Evolutionary conservation across 805 yeast species (phyloP).

Genomic region (Hanseniaspora clermontiae): DNA sequence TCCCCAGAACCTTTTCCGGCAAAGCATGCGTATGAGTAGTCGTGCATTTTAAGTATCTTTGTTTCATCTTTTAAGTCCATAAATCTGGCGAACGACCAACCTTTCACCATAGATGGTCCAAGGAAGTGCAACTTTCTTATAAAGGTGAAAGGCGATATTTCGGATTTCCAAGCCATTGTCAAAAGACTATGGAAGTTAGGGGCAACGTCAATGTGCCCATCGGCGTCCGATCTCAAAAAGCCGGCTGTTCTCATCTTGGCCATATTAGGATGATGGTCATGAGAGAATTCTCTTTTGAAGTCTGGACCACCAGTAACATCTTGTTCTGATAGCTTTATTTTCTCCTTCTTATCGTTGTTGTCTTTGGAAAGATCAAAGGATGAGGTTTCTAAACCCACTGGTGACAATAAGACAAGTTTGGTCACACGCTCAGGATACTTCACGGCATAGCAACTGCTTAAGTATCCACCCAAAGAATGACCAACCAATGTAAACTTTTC

Average conservation of each 20-base stretch:
- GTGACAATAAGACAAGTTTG: conserved; percentile 47
- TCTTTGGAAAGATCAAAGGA: conserved; percentile 22
- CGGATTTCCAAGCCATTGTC: conserved; percentile 38
- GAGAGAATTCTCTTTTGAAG: conserved; percentile 22
- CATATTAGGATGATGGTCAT: background rate
- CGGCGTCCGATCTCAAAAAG: conserved; percentile 21
- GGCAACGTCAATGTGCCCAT: conserved; percentile 28
- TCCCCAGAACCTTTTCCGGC: conserved; percentile 52
- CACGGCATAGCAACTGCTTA: conserved; percentile 47
- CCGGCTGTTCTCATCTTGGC: conserved; percentile 16
- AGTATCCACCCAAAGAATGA: conserved; percentile 62
- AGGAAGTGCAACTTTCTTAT: conserved; percentile 42
- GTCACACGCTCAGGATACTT: conserved; percentile 41
- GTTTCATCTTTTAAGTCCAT: conserved; percentile 22
- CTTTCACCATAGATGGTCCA: conserved; percentile 38
- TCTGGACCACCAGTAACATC: conserved; percentile 21
- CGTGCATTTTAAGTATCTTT: conserved; percentile 35
- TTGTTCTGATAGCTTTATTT: background rate
- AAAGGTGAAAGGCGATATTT: conserved; percentile 44
- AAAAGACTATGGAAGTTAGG: conserved; percentile 30
- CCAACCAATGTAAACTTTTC: conserved; percentile 47
- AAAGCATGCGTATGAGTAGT: conserved; percentile 41
- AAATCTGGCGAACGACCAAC: conserved; percentile 45
- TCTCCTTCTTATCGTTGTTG: background rate
- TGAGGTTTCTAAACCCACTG: conserved; percentile 62